Conservation (phyloP, 208 protist genomes). For the Trypanosomatidae sp. region DNA sequence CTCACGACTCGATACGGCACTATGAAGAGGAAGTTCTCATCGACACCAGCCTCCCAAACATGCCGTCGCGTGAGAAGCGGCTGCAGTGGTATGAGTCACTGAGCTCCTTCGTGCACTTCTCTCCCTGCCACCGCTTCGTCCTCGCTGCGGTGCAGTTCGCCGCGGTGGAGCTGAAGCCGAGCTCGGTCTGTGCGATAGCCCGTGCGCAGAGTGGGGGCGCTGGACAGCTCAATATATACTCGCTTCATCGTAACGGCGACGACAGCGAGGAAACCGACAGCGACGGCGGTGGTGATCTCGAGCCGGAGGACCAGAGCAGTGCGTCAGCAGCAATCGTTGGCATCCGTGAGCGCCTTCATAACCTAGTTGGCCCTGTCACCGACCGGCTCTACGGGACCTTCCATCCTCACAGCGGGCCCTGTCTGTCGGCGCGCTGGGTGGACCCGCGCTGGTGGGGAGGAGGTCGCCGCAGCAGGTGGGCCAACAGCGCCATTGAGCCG, state of each 20-base stretch:
- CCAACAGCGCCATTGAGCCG: slow-evolving; percentile 24
- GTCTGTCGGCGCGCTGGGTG: slow-evolving; percentile 55
- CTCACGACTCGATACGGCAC: slow-evolving; percentile 3
- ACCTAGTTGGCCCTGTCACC: slow-evolving; percentile 6
- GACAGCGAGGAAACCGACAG: background rate
- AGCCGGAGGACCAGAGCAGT: background rate
- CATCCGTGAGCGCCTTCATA: slow-evolving; percentile 1
- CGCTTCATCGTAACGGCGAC: slow-evolving; percentile 42
- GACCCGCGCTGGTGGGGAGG: slow-evolving; percentile 69
- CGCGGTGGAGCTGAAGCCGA: slow-evolving; percentile 20
- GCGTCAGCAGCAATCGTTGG: background rate
- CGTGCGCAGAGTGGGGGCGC: slow-evolving; percentile 15
- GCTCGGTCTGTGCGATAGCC: slow-evolving; percentile 1
- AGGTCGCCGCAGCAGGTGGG: slow-evolving; percentile 29
- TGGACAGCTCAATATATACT: slow-evolving; percentile 65
- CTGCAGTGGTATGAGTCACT: slow-evolving; percentile 68
- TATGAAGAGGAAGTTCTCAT: slow-evolving; percentile 59
- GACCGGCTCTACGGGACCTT: slow-evolving; percentile 46
- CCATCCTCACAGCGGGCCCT: slow-evolving; percentile 31
- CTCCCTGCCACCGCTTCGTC: slow-evolving; percentile 63
- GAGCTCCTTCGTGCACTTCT: slow-evolving; percentile 51
- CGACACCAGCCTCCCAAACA: slow-evolving; percentile 32
- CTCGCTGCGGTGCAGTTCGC: slow-evolving; percentile 60
- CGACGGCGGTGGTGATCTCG: background rate
- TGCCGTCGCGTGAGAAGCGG: slow-evolving; percentile 20